These are phyloP conservation scores for Teunomyces aglyptinius DNA, from an alignment of 805 yeast species.

Conservation along the genomic window DNA sequence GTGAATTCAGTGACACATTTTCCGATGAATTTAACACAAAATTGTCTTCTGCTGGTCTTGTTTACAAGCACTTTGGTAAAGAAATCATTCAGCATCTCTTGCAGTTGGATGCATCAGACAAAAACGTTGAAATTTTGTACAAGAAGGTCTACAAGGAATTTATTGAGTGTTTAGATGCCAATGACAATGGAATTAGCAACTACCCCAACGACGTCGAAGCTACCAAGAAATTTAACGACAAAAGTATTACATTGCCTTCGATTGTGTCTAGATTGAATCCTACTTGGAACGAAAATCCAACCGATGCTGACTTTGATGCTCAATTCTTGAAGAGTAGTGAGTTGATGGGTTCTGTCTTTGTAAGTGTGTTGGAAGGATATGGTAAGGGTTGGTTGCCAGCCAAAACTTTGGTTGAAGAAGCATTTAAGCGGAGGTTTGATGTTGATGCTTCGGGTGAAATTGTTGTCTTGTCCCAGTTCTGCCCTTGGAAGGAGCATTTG, in stretches of 20 bases:
- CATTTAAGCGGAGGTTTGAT: conserved; percentile 58
- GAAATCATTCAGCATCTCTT: conserved; percentile 59
- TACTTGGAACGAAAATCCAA: conserved; percentile 69
- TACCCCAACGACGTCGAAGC: conserved; percentile 53
- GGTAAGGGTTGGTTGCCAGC: conserved; percentile 94
- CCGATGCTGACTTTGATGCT: conserved; percentile 63
- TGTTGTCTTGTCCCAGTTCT: conserved; percentile 68
- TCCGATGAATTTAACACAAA: conserved; percentile 64
- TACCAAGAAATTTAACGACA: conserved; percentile 65
- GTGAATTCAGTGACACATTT: conserved; percentile 81
- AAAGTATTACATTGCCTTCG: conserved; percentile 73
- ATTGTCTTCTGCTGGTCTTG: conserved; percentile 89
- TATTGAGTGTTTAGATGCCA: conserved; percentile 90
- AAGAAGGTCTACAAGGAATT: conserved; percentile 80
- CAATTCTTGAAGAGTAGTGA: conserved; percentile 69
- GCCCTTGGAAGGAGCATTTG: conserved; percentile 96
- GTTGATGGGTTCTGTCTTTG: conserved; percentile 81
- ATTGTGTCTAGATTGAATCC: conserved; percentile 82
- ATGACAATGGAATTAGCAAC: conserved; percentile 87
- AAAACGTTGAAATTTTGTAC: conserved; percentile 63
- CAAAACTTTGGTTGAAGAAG: conserved; percentile 67
- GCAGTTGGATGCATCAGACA: conserved; percentile 32
- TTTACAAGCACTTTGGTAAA: conserved; percentile 82
- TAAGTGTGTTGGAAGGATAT: conserved; percentile 60
- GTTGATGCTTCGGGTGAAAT: conserved; percentile 72